Evolutionary conservation across 2,329 filamentous ascomycete genomes (phyloP).

Genomic region (Aspergillus puulaauensis): DNA sequence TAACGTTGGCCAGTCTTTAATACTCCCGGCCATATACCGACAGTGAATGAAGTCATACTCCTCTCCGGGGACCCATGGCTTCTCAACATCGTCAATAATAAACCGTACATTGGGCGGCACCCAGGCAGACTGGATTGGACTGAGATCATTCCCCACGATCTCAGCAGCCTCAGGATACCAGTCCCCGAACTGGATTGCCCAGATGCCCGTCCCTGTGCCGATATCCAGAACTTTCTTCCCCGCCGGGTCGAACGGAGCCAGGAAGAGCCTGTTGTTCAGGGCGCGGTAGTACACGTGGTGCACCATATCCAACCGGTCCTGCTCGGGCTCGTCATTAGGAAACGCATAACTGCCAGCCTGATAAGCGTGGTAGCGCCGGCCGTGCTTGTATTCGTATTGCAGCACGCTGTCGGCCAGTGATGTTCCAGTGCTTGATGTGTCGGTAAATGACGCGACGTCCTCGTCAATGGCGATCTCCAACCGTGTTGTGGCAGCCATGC

Average conservation of each 20-base stretch:
- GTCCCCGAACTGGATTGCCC: conserved; percentile 38
- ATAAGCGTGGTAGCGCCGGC: conserved; percentile 29
- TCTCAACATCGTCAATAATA: conserved; percentile 34
- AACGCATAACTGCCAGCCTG: conserved; percentile 31
- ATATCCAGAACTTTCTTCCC: conserved; percentile 38
- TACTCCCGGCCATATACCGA: conserved; percentile 33
- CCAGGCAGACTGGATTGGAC: conserved; percentile 42
- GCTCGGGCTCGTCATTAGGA: conserved; percentile 37
- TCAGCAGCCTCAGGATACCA: conserved; percentile 35
- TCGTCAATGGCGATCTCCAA: conserved; percentile 5
- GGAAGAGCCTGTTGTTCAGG: conserved; percentile 35
- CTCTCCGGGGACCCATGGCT: conserved; percentile 26
- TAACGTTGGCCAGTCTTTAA: conserved; percentile 27
- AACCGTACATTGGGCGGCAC: conserved; percentile 37
- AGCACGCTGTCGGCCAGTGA: conserved; percentile 13
- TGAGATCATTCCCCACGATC: conserved; percentile 49
- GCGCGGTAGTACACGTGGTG: conserved; percentile 38
- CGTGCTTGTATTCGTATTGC: conserved; percentile 20
- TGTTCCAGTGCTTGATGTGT: conserved; percentile 2
- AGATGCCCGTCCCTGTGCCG: conserved; percentile 39
- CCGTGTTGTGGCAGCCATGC: neutral
- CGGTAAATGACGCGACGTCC: neutral
- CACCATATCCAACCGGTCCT: conserved; percentile 37
- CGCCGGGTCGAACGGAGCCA: conserved; percentile 35
- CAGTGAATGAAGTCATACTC: conserved; percentile 36